A percentile compares a stretch with the other conserved stretches of the same genome.
Evolutionary conservation across 176 grass and related monocot genomes (phyloP).

Genomic region (Chrysopogon serrulatus): DNA sequence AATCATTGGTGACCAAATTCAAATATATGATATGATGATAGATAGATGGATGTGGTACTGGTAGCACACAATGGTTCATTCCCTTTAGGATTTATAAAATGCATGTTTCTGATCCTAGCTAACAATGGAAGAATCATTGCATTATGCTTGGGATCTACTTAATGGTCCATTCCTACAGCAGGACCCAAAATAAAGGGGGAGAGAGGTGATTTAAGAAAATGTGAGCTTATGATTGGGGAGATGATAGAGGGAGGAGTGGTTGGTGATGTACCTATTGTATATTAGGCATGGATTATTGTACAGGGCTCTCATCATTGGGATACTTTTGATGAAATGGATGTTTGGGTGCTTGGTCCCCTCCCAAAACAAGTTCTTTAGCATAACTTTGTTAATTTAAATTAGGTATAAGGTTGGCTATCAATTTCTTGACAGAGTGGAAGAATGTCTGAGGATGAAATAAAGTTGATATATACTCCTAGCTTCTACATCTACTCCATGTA

Average conservation of each 20-base stretch:
- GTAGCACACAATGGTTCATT: neutral
- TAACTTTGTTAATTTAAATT: constrained; percentile 9
- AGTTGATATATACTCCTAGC: neutral
- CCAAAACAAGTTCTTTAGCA: neutral
- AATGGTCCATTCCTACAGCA: constrained; percentile 20
- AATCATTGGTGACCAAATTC: constrained; percentile 6
- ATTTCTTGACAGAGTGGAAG: constrained; percentile 22
- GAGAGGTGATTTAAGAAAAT: neutral
- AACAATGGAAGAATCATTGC: constrained; percentile 22
- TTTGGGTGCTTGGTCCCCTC: neutral
- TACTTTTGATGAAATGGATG: constrained; percentile 28
- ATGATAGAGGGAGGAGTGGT: constrained; percentile 28
- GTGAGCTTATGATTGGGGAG: constrained; percentile 21
- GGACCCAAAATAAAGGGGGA: neutral
- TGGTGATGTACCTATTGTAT: constrained; percentile 8
- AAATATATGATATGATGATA: neutral
- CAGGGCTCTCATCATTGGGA: constrained; percentile 32
- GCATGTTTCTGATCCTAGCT: constrained; percentile 7
- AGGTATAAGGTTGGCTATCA: neutral
- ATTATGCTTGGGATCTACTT: constrained; percentile 27
- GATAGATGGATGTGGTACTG: neutral
- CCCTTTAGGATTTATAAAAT: constrained; percentile 17
- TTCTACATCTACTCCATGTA: neutral
- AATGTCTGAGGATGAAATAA: neutral
- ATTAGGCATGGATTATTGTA: constrained; percentile 23